phyloP scores from a whole-genome alignment of 148 eudicot species.

The Rhododendron molle region DNA sequence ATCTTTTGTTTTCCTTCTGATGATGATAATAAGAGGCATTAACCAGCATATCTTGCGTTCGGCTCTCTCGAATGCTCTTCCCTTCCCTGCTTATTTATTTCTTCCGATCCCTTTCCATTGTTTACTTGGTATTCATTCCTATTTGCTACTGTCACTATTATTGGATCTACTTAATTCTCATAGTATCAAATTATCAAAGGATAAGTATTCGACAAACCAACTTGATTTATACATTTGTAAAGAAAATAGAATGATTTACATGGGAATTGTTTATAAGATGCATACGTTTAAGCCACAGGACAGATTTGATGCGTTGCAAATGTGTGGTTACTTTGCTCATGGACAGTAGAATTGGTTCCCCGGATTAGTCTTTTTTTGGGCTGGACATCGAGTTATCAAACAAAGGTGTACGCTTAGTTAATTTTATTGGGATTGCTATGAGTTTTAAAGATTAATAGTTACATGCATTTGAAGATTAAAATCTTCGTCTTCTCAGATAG shows the following conservation, averaged over 20 bases:
- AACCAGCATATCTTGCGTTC: not conserved
- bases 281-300: not conserved
- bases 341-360: not conserved
- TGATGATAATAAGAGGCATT: conserved; percentile 12
- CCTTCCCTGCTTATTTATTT: not conserved
- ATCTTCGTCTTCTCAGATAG: too few species aligned
- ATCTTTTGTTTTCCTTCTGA: conserved; percentile 10
- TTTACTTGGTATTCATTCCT: not conserved
- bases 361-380: not conserved
- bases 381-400: not conserved
- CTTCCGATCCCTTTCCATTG: not conserved
- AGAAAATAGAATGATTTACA: not conserved
- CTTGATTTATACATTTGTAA: not conserved
- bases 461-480: too few species aligned
- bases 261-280: not conserved
- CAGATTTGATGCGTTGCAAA: not conserved
- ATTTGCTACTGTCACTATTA: not conserved
- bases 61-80: not conserved
- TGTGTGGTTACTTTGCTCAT: not conserved
- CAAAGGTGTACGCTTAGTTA: too few species aligned
- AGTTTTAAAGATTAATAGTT: too few species aligned
- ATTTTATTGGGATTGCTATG: too few species aligned
- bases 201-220: not conserved
- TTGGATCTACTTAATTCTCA: not conserved
- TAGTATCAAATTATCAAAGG: not conserved